Percentiles rank a stretch among this genome's conserved stretches.
phyloP scores from a whole-genome alignment of 2,329 filamentous ascomycete species.

The Clonostachys solani region DNA sequence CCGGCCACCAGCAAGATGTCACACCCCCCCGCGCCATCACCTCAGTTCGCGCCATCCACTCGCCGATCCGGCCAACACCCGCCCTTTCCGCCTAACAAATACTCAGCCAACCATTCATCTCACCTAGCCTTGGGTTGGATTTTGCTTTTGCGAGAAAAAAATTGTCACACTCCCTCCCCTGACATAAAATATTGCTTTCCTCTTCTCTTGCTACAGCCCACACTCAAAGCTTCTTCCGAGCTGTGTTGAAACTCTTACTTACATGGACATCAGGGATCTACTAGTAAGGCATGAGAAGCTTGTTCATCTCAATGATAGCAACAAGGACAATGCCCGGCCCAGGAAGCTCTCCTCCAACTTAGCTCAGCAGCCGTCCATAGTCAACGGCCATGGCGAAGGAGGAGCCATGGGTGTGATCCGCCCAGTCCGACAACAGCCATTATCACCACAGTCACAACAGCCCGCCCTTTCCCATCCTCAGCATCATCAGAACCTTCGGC shows the following conservation, averaged over 20 bases:
- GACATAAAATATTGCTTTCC: too few species aligned
- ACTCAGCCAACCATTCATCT: background rate
- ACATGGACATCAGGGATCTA: slow-evolving; percentile 61
- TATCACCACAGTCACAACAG: slow-evolving; percentile 14
- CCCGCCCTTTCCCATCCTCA: slow-evolving; percentile 5
- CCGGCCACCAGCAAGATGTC: too few species aligned
- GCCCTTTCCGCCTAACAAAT: background rate
- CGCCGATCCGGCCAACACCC: background rate
- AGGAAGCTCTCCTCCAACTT: slow-evolving; percentile 45
- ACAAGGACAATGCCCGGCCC: slow-evolving; percentile 45
- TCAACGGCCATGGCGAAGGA: slow-evolving; percentile 40
- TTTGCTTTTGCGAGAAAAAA: too few species aligned
- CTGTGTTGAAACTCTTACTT: slow-evolving; percentile 24
- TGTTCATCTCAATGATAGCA: slow-evolving; percentile 57
- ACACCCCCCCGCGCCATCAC: too few species aligned
- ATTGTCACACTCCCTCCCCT: too few species aligned
- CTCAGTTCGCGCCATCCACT: background rate
- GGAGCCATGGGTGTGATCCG: slow-evolving; percentile 41
- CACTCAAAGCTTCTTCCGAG: background rate
- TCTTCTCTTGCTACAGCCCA: too few species aligned
- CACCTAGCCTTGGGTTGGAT: too few species aligned
- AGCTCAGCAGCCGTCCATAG: slow-evolving; percentile 37
- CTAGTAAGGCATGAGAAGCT: slow-evolving; percentile 61
- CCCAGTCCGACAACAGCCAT: slow-evolving; percentile 11
- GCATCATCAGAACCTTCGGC: slow-evolving; percentile 10